Evolutionary conservation across 345 rosid species (phyloP).

Genomic region (Citrus sinensis): DNA sequence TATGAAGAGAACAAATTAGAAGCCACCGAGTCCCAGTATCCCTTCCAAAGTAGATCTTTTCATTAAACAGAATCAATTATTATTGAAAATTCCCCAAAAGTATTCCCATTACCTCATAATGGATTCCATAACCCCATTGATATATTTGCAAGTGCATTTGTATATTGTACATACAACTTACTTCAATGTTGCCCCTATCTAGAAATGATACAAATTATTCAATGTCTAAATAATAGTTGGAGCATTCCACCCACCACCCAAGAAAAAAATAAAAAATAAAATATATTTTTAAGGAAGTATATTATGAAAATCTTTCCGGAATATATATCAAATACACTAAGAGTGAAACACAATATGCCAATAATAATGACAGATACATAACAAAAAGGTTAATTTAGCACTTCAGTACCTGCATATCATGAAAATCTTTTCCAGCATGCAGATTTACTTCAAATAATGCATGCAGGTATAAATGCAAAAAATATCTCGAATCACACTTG

Average conservation of each 20-base stretch:
- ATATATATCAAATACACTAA: neutral
- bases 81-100: neutral
- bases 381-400: constrained; percentile 6
- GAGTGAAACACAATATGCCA: neutral
- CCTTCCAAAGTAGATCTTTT: neutral
- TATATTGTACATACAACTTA: neutral
- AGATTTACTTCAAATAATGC: constrained; percentile 76
- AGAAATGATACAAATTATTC: neutral
- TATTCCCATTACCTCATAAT: neutral
- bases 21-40: neutral
- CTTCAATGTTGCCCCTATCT: neutral
- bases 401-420: constrained; percentile 90
- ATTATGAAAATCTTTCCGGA: neutral
- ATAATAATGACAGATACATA: neutral
- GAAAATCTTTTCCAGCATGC: constrained; percentile 83
- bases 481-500: constrained; percentile 80
- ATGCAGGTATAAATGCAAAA: constrained; percentile 82
- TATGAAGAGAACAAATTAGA: neutral
- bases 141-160: neutral
- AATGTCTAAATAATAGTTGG: neutral
- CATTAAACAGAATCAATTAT: neutral
- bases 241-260: neutral
- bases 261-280: neutral
- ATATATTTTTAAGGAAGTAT: too few relatives aligned
- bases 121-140: neutral